Evolutionary conservation across 768 basidiomycete genomes (phyloP).

Genomic region (Panaeolus papilionaceus): DNA sequence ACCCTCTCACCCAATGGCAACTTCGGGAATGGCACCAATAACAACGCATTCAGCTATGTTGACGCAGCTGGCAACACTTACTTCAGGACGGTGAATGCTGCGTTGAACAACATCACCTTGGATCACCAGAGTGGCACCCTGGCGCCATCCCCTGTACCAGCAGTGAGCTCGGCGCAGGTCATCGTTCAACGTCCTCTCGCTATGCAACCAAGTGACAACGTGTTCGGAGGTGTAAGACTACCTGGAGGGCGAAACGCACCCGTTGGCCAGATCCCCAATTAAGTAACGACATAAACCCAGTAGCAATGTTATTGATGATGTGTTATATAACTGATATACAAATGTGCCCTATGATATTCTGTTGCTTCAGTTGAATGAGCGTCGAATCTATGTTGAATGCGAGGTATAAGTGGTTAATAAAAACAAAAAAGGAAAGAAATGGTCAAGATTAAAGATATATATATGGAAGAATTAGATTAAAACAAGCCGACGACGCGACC

Average conservation of each 20-base stretch:
- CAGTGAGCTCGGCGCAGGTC: not conserved
- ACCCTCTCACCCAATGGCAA: slow-evolving; percentile 50
- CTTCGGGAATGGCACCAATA: slow-evolving; percentile 71
- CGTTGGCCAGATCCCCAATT: slow-evolving; percentile 32
- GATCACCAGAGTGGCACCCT: slow-evolving; percentile 63
- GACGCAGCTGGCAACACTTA: slow-evolving; percentile 70
- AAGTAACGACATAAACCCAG: not conserved
- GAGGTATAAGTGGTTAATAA: slow-evolving; percentile 9
- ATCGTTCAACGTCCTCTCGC: not conserved
- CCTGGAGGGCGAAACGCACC: slow-evolving; percentile 27
- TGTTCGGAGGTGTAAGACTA: slow-evolving; percentile 26
- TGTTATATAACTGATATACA: slow-evolving; percentile 3
- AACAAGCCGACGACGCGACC: slow-evolving; percentile 90
- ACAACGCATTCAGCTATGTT: slow-evolving; percentile 68
- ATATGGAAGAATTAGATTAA: slow-evolving; percentile 41
- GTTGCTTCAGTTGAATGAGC: slow-evolving; percentile 13
- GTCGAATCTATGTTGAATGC: slow-evolving; percentile 13
- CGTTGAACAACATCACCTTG: slow-evolving; percentile 63
- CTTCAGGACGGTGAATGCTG: slow-evolving; percentile 62
- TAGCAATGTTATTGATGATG: not conserved
- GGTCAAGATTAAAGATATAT: slow-evolving; percentile 10
- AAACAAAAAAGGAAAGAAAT: slow-evolving; percentile 15
- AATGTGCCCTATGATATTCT: slow-evolving; percentile 5
- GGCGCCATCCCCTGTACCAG: slow-evolving; percentile 25
- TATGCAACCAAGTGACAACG: slow-evolving; percentile 17